Evolutionary conservation across 805 yeast species (phyloP), one percentile per base, ranked within the genome.

Genomic region (Yarrowia porcina): DNA sequence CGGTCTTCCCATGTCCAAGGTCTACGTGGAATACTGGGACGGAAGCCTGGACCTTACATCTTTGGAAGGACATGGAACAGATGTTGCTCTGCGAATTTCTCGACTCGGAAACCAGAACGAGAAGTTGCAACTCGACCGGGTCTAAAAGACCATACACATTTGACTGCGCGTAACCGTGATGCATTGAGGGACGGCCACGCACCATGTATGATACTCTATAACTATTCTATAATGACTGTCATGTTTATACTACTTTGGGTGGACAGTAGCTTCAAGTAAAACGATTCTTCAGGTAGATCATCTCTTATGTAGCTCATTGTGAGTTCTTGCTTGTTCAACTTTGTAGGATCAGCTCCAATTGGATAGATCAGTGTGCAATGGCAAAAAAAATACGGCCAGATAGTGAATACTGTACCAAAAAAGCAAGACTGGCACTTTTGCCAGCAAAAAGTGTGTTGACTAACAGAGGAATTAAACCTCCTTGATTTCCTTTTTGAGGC

Each of bases 1-100:
- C 64, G 97, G 97, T 0, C 77, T 93, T 65, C 97, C 98, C 0
- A 85, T 93, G 88, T 88, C 97, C 69, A 86, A 89, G 68, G 90
- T 92, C 0, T 93, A 93, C 71, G 90, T 96, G 0, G 97, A 93
- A 69, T 93, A 93, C 74, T 93, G 98, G 98, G 94, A 92, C 68
- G 98, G 98, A 7, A 89, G 87, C 59, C 74, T 93, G 57, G 86
- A 85, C 64, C 83, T 93, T 80, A 86, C 86, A 68, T 87, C 96
- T 0, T 76, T 93, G 59, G 93, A 90, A 65, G 97, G 97, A 2
- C 90, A 87, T 68, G 99, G 99, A 2, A 85, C 94, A 36, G 99
- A 93, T 71, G 91, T 93, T 0, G 86, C 87, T 65, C 76, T 94
- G 70, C 84, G 87, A 32, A 76, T 93, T 64, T 87, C 91, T 30